These are phyloP conservation scores for Sabuloglossum arenarium DNA, from an alignment of 495 filamentous ascomycete species.

Conservation along the genomic window DNA sequence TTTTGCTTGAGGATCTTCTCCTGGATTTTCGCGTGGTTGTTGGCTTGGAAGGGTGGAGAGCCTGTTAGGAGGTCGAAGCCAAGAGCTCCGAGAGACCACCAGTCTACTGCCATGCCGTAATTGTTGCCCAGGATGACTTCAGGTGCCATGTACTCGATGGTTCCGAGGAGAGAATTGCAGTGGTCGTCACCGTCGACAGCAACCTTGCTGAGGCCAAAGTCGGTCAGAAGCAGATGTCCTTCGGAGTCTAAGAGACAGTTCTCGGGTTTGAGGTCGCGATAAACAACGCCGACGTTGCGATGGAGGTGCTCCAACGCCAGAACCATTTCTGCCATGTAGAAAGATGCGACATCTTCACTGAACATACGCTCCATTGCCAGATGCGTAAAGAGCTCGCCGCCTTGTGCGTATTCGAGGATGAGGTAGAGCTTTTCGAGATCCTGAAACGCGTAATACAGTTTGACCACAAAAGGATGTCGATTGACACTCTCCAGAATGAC, in stretches of 20 bases:
- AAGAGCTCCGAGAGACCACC: slow-evolving; percentile 92
- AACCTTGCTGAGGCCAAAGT: slow-evolving; percentile 94
- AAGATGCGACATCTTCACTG: slow-evolving; percentile 63
- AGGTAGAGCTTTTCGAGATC: slow-evolving; percentile 95
- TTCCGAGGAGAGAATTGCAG: slow-evolving; percentile 78
- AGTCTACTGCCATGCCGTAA: slow-evolving; percentile 89
- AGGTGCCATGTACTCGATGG: slow-evolving; percentile 96
- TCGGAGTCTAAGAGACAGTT: slow-evolving; percentile 86
- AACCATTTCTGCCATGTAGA: slow-evolving; percentile 97
- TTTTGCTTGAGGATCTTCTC: slow-evolving; percentile 88
- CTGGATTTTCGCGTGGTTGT: slow-evolving; percentile 80
- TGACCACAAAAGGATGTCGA: slow-evolving; percentile 90
- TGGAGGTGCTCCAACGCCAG: slow-evolving; percentile 87
- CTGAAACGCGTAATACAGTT: slow-evolving; percentile 95
- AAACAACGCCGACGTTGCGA: slow-evolving; percentile 76
- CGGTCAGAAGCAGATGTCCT: slow-evolving; percentile 84
- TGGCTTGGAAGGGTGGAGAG: slow-evolving; percentile 67
- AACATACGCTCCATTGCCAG: slow-evolving; percentile 85
- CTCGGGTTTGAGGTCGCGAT: slow-evolving; percentile 92
- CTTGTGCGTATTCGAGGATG: slow-evolving; percentile 95
- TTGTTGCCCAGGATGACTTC: slow-evolving; percentile 69
- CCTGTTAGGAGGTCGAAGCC: slow-evolving; percentile 86
- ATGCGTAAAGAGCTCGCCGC: slow-evolving; percentile 84
- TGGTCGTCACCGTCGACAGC: slow-evolving; percentile 56
- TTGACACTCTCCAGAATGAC: slow-evolving; percentile 87